Conservation (phyloP, 1,139 yeast genomes). For the Candida labiduridarum region DNA sequence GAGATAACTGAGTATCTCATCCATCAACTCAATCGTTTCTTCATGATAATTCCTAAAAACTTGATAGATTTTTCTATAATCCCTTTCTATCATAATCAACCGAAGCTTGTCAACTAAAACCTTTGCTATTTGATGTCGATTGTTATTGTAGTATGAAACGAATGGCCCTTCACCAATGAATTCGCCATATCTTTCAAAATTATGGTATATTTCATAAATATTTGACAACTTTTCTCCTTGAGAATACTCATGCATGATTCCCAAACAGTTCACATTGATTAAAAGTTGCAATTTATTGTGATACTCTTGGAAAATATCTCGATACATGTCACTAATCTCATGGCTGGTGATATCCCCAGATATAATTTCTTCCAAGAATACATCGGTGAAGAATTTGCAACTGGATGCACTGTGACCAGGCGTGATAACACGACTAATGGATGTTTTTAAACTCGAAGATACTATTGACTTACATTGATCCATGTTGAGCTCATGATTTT, state of each 20-base stretch:
- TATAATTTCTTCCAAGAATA: constrained; percentile 9
- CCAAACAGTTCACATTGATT: constrained; percentile 13
- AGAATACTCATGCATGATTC: constrained; percentile 8
- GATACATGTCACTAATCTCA: constrained; percentile 16
- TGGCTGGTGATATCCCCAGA: constrained; percentile 5
- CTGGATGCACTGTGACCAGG: not conserved
- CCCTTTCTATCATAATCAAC: not conserved
- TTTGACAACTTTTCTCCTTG: not conserved
- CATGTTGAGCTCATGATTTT: not conserved
- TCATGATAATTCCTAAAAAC: constrained; percentile 16
- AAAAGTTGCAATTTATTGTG: constrained; percentile 7
- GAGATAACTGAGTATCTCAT: constrained; percentile 13
- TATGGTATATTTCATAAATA: not conserved
- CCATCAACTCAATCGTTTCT: constrained; percentile 12
- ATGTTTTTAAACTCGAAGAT: constrained; percentile 3
- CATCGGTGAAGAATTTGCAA: constrained; percentile 9
- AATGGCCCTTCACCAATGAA: constrained; percentile 2
- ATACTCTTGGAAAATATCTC: constrained; percentile 5
- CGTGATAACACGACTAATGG: not conserved
- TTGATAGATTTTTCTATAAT: constrained; percentile 9
- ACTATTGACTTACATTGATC: constrained; percentile 2
- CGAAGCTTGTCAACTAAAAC: constrained; percentile 11
- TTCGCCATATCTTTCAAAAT: not conserved
- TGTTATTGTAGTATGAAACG: constrained; percentile 9
- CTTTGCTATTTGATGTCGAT: constrained; percentile 4